Percentiles rank a stretch among this genome's conserved stretches.
Conservation (phyloP, 305 asterid species). For the Andrographis paniculata region DNA sequence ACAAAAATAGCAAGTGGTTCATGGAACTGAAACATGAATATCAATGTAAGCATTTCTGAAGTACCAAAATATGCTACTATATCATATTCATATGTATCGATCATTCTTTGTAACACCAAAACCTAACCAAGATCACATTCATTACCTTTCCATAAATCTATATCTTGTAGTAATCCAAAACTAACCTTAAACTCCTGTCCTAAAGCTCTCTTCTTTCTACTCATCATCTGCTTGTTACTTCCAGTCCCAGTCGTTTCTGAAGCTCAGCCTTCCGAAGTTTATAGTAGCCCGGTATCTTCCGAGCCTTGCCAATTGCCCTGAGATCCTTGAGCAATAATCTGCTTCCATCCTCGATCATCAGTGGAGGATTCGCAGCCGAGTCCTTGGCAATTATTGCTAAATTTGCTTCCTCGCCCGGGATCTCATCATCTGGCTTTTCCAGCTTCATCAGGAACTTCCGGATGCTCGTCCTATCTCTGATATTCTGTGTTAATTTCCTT, state of each 20-base stretch:
- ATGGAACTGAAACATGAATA: too few relatives aligned
- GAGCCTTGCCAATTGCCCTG: slow-evolving; percentile 32
- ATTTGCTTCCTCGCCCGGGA: slow-evolving; percentile 6
- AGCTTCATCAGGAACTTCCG: slow-evolving; percentile 11
- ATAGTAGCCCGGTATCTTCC: slow-evolving; percentile 19
- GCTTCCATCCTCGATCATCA: slow-evolving; percentile 6
- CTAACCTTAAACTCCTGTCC: too few relatives aligned
- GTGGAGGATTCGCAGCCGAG: slow-evolving; percentile 4
- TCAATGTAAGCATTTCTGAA: too few relatives aligned
- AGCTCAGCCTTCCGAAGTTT: slow-evolving; percentile 29
- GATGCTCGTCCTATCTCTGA: slow-evolving; percentile 13
- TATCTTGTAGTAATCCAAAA: too few relatives aligned
- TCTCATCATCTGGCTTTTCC: slow-evolving; percentile 12
- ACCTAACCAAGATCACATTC: too few relatives aligned
- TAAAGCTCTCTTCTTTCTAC: too few relatives aligned
- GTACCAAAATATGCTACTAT: too few relatives aligned
- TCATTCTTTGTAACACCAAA: too few relatives aligned
- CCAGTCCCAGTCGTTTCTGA: slow-evolving; percentile 19
- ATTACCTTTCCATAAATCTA: too few relatives aligned
- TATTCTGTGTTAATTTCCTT: slow-evolving; percentile 11
- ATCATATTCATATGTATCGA: too few relatives aligned
- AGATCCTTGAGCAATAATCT: slow-evolving; percentile 20
- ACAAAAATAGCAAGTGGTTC: too few relatives aligned
- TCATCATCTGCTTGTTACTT: too few relatives aligned
- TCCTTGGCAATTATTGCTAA: slow-evolving; percentile 1